These are phyloP conservation scores for Pleomassaria siparia DNA, from an alignment of 2,329 filamentous ascomycete genomes.

Conservation along the genomic window DNA sequence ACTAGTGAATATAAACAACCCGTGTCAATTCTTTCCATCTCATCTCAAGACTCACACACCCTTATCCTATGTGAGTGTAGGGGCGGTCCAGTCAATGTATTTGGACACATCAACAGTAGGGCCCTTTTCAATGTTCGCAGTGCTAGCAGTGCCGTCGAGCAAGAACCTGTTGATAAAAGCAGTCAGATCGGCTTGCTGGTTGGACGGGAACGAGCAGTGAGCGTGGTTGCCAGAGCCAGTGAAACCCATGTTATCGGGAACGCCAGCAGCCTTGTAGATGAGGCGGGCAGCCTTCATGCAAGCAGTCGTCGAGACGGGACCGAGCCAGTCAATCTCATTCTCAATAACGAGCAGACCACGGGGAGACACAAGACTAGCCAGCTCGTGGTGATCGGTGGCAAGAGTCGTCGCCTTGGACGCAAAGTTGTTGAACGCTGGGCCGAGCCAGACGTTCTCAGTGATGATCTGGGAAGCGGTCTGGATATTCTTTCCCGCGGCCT, in stretches of 20 bases:
- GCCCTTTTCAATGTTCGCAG: constrained; percentile 38
- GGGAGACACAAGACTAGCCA: constrained; percentile 59
- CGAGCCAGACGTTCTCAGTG: constrained; percentile 66
- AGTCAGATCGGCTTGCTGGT: constrained; percentile 55
- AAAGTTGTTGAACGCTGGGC: constrained; percentile 56
- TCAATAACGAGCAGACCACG: constrained; percentile 59
- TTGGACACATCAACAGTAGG: constrained; percentile 29
- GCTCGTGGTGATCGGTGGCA: constrained; percentile 61
- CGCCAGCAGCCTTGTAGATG: constrained; percentile 58
- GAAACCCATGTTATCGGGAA: constrained; percentile 59
- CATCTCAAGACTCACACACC: not conserved
- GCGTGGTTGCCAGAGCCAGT: constrained; percentile 57
- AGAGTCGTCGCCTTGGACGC: constrained; percentile 49
- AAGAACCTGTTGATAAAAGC: constrained; percentile 59
- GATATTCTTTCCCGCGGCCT: constrained; percentile 58
- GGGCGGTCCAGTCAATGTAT: constrained; percentile 42
- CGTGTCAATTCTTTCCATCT: not conserved
- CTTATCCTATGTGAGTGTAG: constrained; percentile 36
- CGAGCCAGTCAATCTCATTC: constrained; percentile 62
- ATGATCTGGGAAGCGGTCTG: constrained; percentile 63
- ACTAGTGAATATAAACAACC: constrained; percentile 13
- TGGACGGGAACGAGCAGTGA: constrained; percentile 59
- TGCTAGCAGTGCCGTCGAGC: constrained; percentile 29
- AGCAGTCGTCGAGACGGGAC: constrained; percentile 57
- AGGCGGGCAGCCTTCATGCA: constrained; percentile 59